Base-by-base conservation (phyloP, 2,329 filamentous ascomycete genomes). In the Neoscytalidium dimidiatum region DNA sequence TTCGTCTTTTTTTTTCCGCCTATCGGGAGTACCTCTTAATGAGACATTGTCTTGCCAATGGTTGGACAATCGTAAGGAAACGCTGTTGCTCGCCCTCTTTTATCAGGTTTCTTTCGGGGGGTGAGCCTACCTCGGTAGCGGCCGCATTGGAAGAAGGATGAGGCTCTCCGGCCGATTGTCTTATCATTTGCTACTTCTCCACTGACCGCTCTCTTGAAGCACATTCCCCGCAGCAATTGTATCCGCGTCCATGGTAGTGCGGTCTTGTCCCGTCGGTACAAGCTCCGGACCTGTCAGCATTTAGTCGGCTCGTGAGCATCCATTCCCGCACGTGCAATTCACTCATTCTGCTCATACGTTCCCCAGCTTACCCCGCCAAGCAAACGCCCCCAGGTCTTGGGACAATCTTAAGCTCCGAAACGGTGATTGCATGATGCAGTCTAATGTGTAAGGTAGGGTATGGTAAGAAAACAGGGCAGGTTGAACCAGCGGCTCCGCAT, bases 1-100 rank as follows among this genome's bases (percentile, higher is more conserved):
- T n/a, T 46, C 19, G 56, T 41, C 38, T 5, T 46, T 60, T 60
- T 60, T 60, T 58, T 58, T 58, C 56, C 38, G 38, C 38, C 56
- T 60, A 60, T 60, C 38, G 28, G 52, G 41, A 33, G 11, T 31
- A 28, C 9, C 17, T 14, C 17, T 8, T 13, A 11, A n/a, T 46
- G n/a, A 5, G 56, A 13, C n/a, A 9, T 23, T 31, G 3, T n/a
- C 19, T 29, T 2, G 8, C 23, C 26, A 33, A 21, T 26, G 23
- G 23, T 29, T 41, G 35, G 17, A 29, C 35, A n/a, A 23, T 28
- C 7, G n/a, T 5, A 57, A 14, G 38, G 52, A 21, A 26, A 8
- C 17, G 7, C 3, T 29, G 21, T 21, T 14, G 21, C 35, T 43
- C 53, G 53, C 38, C 29, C 43, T 57, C 23, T 13, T 14, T 21